Conservation (phyloP, 2,329 filamentous ascomycete species). For the Aureobasidium leucospermi region DNA sequence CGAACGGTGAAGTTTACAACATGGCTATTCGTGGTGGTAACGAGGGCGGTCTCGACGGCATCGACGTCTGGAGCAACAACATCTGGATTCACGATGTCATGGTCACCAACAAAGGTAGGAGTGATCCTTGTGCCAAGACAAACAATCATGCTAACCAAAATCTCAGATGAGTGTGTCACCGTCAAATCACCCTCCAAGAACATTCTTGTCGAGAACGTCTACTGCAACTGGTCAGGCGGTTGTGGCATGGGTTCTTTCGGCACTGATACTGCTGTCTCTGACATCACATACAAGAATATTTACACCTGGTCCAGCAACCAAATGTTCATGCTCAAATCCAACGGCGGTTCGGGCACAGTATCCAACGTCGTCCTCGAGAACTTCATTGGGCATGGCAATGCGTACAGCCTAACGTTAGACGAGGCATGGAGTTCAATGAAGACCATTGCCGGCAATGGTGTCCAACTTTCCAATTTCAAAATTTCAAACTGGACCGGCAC, state of each 20-base stretch:
- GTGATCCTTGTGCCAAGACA: no score
- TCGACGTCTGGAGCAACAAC: constrained; percentile 49
- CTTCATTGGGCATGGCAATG: constrained; percentile 54
- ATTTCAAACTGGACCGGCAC: constrained; percentile 52
- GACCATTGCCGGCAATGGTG: constrained; percentile 40
- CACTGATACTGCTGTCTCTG: constrained; percentile 41
- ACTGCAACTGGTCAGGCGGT: constrained; percentile 55
- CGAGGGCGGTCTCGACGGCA: constrained; percentile 48
- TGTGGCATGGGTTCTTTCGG: constrained; percentile 52
- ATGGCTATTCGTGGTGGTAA: constrained; percentile 48
- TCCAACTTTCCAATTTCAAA: constrained; percentile 46
- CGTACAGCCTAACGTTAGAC: constrained; percentile 51
- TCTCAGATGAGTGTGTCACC: constrained; percentile 49
- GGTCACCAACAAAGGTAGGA: constrained; percentile 48
- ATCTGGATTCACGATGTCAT: constrained; percentile 53
- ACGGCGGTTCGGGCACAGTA: constrained; percentile 49
- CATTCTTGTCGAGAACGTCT: constrained; percentile 52
- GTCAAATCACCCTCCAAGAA: constrained; percentile 47
- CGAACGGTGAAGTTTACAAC: constrained; percentile 49
- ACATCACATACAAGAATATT: constrained; percentile 49
- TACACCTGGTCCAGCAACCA: constrained; percentile 55
- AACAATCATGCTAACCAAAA: background rate
- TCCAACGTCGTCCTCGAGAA: constrained; percentile 47
- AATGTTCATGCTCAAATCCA: constrained; percentile 53
- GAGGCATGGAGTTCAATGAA: constrained; percentile 43